Conservation (phyloP, 139 green algal genomes). For the Chlamydomonas sphaeroides region DNA sequence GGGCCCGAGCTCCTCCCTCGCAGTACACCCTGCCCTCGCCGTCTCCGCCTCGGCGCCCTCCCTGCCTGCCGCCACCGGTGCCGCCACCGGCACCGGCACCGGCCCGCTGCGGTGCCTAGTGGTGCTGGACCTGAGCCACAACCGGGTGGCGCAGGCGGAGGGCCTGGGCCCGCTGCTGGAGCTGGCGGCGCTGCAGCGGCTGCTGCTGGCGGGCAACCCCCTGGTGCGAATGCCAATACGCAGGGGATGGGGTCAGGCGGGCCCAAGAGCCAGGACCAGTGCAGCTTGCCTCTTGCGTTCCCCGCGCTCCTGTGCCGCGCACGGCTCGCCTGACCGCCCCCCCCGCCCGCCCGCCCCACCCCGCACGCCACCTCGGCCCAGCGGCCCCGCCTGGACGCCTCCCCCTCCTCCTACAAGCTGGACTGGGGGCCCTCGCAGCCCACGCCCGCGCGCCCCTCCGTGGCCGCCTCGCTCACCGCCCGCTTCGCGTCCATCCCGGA, state of each 20-base stretch:
- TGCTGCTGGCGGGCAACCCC: constrained; percentile 60
- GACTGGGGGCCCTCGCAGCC: not conserved
- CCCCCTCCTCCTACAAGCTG: not conserved
- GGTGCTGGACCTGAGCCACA: constrained; percentile 48
- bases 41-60: no score
- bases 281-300: no score
- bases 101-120: constrained; percentile 17
- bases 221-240: constrained; percentile 1
- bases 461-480: constrained; percentile 31
- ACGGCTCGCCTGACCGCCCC: no score
- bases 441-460: not conserved
- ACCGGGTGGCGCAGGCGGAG: constrained; percentile 10
- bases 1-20: no score
- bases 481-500: constrained; percentile 34
- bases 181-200: constrained; percentile 36
- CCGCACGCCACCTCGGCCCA: no score
- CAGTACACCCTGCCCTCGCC: no score
- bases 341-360: no score
- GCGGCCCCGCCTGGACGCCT: not conserved
- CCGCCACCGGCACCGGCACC: not conserved
- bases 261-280: no score
- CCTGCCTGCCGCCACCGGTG: no score
- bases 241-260: no score
- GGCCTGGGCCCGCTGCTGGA: constrained; percentile 23
- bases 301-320: no score